Evolutionary conservation across 371 early-diverging fungal genomes (phyloP), one percentile per base, ranked within the genome.

Genomic region (Lichtheimia ramosa): DNA sequence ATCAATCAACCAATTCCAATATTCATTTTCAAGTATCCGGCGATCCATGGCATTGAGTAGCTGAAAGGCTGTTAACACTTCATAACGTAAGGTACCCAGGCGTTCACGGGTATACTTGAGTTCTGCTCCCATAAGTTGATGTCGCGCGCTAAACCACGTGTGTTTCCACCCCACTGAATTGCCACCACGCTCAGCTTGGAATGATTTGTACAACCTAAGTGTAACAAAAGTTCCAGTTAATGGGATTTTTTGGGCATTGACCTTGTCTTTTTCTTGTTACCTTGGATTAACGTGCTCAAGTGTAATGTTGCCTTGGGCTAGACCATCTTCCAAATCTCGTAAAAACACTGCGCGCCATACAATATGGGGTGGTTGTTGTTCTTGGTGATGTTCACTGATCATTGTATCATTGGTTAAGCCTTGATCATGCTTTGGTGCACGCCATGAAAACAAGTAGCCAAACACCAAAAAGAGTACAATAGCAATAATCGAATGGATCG

Each of bases 1-100:
- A 55, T 84, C 84, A 51, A 77, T 57, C 25, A 84, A 48, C 84
- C 84, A 84, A 43, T 84, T 84, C 66, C 73, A 68, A 51, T 80
- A 84, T 54, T 83, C 83, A 4, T 69, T 77, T 54, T 81, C 82
- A 43, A 82, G 51, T 18, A 83, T 16, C 16, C 77, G 67, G 39
- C 63, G 61, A 42, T 84, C 85, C 39, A 83, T 66, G 7, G 62
- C 61, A 54, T 83, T 84, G 43, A 84, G 58, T 6, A 75, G 63
- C 15, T 73, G 70, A 51, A 83, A 81, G 0, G 71, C 65, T 14
- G 74, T 71, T 53, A 84, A 24, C 10, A 83, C 51, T 41, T 84
- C 83, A 43, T 81, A 80, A 10, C 85, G 69, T 40, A 83, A 54
- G 3, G 76, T 70, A 12, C 80, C 85, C 7, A 85, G 54, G 40